Percentiles rank a stretch among this genome's conserved stretches.
Evolutionary conservation across 192 early-diverging fungal species (phyloP).

Genomic region (Umbelopsis sp.): DNA sequence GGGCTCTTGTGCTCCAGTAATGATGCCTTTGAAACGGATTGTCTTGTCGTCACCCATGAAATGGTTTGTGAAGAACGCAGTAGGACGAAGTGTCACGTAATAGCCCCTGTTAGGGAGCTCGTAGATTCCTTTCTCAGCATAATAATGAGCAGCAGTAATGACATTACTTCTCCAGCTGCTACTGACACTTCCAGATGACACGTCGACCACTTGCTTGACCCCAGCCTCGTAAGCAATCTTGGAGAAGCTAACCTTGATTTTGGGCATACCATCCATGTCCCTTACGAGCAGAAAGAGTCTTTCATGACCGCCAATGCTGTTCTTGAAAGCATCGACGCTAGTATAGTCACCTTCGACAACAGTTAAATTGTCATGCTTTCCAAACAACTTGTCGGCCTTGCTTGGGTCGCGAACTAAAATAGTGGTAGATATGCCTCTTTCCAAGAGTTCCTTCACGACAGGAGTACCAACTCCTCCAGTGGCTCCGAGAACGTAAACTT

Average conservation of each 20-base stretch:
- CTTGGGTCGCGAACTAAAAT: conserved; percentile 6
- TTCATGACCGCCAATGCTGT: conserved; percentile 20
- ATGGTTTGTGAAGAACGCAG: conserved; percentile 24
- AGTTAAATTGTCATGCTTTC: not conserved
- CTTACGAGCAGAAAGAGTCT: conserved; percentile 22
- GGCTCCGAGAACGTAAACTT: conserved; percentile 22
- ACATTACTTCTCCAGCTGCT: not conserved
- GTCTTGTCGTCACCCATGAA: conserved; percentile 3
- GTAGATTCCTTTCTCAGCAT: not conserved
- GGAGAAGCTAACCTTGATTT: not conserved
- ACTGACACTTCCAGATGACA: not conserved
- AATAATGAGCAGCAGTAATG: not conserved
- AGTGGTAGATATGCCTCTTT: not conserved
- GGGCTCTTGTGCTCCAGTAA: not conserved
- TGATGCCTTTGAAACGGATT: not conserved
- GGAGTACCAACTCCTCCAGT: conserved; percentile 26
- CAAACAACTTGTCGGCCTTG: conserved; percentile 19
- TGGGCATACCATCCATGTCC: not conserved
- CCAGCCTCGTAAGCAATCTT: conserved; percentile 14
- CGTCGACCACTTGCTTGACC: conserved; percentile 22
- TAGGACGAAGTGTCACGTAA: conserved; percentile 23
- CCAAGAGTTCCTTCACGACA: not conserved
- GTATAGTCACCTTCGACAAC: conserved; percentile 24
- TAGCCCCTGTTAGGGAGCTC: conserved; percentile 6
- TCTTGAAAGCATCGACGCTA: not conserved